phyloP scores from a whole-genome alignment of 345 rosid genomes.

The Lumnitzera racemosa region DNA sequence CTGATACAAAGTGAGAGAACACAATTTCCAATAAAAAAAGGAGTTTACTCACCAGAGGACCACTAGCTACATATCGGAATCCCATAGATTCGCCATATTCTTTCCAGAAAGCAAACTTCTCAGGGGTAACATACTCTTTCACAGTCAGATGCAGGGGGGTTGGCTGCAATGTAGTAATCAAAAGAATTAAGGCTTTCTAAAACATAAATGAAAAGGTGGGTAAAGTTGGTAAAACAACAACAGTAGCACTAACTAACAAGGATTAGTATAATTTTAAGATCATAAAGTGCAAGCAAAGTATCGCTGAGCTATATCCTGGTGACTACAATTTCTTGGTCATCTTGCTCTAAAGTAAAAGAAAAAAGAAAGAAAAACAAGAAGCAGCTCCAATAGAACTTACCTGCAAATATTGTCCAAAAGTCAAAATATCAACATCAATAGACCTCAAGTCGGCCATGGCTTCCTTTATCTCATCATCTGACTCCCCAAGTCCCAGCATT shows the following conservation, averaged over 20 bases:
- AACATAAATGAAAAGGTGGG: too few relatives aligned
- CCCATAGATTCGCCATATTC: conserved; percentile 92
- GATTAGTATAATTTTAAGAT: too few relatives aligned
- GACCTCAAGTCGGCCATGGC: conserved; percentile 89
- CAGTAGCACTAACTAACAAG: too few relatives aligned
- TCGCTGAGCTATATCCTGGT: too few relatives aligned
- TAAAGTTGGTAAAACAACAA: too few relatives aligned
- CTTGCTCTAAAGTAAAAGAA: not conserved
- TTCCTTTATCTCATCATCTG: conserved; percentile 80
- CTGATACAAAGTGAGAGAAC: not conserved
- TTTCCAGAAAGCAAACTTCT: conserved; percentile 93
- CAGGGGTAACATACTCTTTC: conserved; percentile 89
- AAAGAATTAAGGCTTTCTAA: too few relatives aligned
- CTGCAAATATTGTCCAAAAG: conserved; percentile 97
- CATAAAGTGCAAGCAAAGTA: too few relatives aligned
- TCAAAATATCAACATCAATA: conserved; percentile 80
- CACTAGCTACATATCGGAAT: conserved; percentile 92
- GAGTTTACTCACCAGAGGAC: conserved; percentile 69
- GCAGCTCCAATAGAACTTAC: conserved; percentile 22
- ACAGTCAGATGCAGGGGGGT: conserved; percentile 92
- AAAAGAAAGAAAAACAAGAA: not conserved
- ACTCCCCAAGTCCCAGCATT: conserved; percentile 98
- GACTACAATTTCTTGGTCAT: too few relatives aligned
- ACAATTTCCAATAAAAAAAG: not conserved
- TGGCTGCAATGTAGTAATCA: conserved; percentile 49